These are phyloP conservation scores for Neurospora sp. DNA, from an alignment of 495 filamentous ascomycete genomes.

Conservation along the genomic window DNA sequence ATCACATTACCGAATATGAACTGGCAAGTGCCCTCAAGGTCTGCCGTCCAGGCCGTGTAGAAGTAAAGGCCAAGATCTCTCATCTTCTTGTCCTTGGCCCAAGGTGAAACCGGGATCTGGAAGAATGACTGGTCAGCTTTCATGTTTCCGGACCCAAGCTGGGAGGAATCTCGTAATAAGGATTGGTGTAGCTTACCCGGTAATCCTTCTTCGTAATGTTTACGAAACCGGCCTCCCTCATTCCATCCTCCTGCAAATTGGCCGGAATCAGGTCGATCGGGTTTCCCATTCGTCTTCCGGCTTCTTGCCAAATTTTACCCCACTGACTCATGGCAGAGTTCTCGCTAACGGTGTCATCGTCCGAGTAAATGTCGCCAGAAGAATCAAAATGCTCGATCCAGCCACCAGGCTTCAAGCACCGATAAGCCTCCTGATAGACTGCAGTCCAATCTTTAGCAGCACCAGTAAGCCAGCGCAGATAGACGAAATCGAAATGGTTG, in stretches of 20 bases:
- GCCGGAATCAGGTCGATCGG: slow-evolving; percentile 10
- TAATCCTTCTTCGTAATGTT: not conserved
- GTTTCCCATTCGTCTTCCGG: slow-evolving; percentile 13
- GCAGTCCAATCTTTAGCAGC: slow-evolving; percentile 40
- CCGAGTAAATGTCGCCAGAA: not conserved
- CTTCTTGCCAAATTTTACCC: slow-evolving; percentile 14
- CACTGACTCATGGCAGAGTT: slow-evolving; percentile 7
- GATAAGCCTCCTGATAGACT: slow-evolving; percentile 24
- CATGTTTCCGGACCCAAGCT: not conserved
- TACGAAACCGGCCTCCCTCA: slow-evolving; percentile 18
- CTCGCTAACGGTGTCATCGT: not conserved
- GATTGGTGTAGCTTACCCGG: not conserved
- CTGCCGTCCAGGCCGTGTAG: not conserved
- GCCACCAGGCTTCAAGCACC: slow-evolving; percentile 27
- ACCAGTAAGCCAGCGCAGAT: slow-evolving; percentile 43
- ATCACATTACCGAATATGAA: slow-evolving; percentile 23
- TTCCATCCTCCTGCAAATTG: slow-evolving; percentile 7
- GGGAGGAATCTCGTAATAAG: not conserved
- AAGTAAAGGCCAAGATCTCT: not conserved
- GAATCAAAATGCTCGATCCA: slow-evolving; percentile 11
- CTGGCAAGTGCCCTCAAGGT: not conserved
- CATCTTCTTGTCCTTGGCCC: not conserved
- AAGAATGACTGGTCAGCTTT: not conserved
- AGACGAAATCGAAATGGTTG: slow-evolving; percentile 44
- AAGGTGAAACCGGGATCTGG: not conserved